These are phyloP conservation scores for Vanderwaltozyma verrucispora DNA, from an alignment of 805 yeast species.

Conservation along the genomic window DNA sequence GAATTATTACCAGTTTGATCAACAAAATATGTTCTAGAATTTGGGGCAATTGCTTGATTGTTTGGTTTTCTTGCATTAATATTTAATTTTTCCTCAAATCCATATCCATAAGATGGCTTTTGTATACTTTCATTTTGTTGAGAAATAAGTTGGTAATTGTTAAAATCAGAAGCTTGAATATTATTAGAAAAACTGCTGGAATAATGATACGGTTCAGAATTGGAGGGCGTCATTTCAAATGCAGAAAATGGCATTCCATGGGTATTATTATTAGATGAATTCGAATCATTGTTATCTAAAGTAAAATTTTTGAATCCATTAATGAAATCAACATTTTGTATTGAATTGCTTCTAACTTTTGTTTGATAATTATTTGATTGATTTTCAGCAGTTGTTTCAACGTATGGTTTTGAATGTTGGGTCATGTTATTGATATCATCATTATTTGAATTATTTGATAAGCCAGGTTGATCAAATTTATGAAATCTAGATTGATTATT, in stretches of 20 bases:
- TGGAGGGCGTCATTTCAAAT: conserved; percentile 17
- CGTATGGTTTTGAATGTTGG: no score
- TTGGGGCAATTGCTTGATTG: background rate
- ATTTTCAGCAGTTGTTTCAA: no score
- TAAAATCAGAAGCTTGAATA: background rate
- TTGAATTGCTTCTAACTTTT: background rate
- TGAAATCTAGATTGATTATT: no score
- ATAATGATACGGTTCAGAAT: conserved; percentile 12
- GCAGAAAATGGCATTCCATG: conserved; percentile 4
- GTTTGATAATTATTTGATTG: no score
- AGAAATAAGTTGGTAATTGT: background rate
- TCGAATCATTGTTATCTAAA: background rate
- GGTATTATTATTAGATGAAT: background rate
- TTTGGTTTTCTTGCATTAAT: background rate
- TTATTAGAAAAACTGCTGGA: background rate
- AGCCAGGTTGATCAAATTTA: no score
- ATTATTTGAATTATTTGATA: no score
- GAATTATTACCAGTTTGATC: background rate
- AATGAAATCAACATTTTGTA: conserved; percentile 15
- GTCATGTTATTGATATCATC: no score
- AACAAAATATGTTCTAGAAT: background rate
- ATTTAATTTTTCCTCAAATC: background rate
- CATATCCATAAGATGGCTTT: background rate
- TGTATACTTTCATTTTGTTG: background rate
- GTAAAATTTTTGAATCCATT: conserved; percentile 15